Base-by-base conservation (phyloP, 2,329 filamentous ascomycete genomes). In the Fusarium hainanense region DNA sequence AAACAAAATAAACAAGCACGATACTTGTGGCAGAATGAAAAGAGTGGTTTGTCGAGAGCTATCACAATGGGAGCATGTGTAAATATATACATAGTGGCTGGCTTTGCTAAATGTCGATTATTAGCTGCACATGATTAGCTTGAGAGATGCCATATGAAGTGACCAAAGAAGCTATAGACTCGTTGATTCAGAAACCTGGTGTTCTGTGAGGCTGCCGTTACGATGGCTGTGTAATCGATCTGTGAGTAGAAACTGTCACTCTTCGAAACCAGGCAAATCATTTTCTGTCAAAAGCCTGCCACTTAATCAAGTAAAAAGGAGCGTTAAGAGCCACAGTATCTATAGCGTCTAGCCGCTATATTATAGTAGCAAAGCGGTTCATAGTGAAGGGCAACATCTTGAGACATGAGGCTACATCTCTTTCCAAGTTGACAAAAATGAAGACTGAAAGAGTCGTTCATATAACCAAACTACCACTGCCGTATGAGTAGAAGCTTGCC, bases 1-100 rank as follows among this genome's bases (percentile, higher is more conserved):
- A 54, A 32, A 54, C 41, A 37, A 20, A 57, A 54, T 48, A 25
- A 54, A 21, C n/a, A 30, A 44, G 47, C 18, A 66, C 58, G 54
- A 67, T 67, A 66, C 50, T 66, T 28, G 7, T 37, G 27, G 21
- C 52, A 50, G 41, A 50, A 54, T 41, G 32, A 25, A 67, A 34
- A 49, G 37, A 60, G 40, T 48, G 23, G 23, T 13, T 43, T 21
- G 16, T n/a, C 18, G n/a, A 25, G 25, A 32, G 27, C 23, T 13
- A 13, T 18, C 43, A 3, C 46, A 16, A 49, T 32, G 20, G 14
- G 20, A n/a, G n/a, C 18, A 28, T 54, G 23, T 43, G 42, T 37
- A 12, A 34, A 18, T 41, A 49, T 58, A 23, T 10, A 41, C 10
- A 23, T 34, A 21, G 12, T 30, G 37, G 20, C 14, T 34, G 30